Percentiles rank a stretch among this genome's conserved stretches.
Conservation (phyloP, 352 stramenopile genomes). For the Phytophthora tubulina region DNA sequence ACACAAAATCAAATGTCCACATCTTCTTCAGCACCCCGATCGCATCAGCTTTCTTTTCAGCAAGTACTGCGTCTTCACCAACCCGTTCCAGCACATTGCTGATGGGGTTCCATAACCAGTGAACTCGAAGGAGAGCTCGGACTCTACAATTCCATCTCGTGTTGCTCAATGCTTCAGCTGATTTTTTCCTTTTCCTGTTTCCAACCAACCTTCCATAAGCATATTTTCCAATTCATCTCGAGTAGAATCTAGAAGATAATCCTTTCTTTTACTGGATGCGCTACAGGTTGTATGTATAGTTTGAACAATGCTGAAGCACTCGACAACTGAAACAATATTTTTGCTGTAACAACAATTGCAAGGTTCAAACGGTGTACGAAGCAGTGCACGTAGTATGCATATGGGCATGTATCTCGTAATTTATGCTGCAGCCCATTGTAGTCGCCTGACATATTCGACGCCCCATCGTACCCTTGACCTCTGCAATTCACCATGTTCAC, state of each 20-base stretch:
- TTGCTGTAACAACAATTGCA: background rate
- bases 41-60: too few species aligned
- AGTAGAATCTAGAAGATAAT: background rate
- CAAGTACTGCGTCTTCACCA: too few species aligned
- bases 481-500: background rate
- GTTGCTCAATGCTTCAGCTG: too few species aligned
- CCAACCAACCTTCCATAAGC: too few species aligned
- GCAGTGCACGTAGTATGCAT: background rate
- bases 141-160: too few species aligned
- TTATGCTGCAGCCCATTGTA: background rate
- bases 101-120: too few species aligned
- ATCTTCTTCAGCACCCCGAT: background rate
- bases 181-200: too few species aligned
- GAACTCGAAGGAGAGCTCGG: too few species aligned
- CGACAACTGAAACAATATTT: background rate
- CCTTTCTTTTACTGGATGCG: background rate
- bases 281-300: background rate
- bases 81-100: too few species aligned
- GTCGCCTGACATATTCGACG: background rate
- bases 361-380: background rate
- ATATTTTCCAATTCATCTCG: too few species aligned
- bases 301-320: background rate
- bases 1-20: background rate
- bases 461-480: background rate
- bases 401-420: background rate